These are phyloP conservation scores for Kluyveromyces wickerhamii DNA, from an alignment of 805 yeast species.

Conservation along the genomic window DNA sequence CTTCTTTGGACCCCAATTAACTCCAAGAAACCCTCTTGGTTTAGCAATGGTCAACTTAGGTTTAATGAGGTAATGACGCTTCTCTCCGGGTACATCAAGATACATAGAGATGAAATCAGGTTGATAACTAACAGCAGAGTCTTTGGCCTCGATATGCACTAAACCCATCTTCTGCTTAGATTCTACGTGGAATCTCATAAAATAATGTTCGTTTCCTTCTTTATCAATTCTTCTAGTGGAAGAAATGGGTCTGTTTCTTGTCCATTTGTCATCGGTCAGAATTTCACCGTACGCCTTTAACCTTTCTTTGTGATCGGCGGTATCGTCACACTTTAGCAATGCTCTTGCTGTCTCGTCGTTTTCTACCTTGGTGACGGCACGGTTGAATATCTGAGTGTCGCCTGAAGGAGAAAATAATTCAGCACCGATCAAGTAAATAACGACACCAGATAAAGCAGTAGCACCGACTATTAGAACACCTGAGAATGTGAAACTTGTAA, in stretches of 20 bases:
- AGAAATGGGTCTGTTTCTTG: slow-evolving; percentile 77
- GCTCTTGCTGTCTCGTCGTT: slow-evolving; percentile 52
- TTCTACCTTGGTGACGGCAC: slow-evolving; percentile 73
- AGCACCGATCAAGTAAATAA: slow-evolving; percentile 66
- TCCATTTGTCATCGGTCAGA: slow-evolving; percentile 64
- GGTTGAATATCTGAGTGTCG: slow-evolving; percentile 83
- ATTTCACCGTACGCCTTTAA: slow-evolving; percentile 79
- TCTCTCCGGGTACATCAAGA: slow-evolving; percentile 64
- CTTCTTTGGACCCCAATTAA: slow-evolving; percentile 79
- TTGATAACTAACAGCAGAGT: slow-evolving; percentile 46
- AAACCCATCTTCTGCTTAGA: slow-evolving; percentile 57
- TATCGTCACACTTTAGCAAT: slow-evolving; percentile 42
- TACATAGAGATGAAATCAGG: slow-evolving; percentile 68
- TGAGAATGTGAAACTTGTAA: slow-evolving; percentile 54
- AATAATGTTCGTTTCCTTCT: slow-evolving; percentile 71
- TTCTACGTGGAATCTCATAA: slow-evolving; percentile 83
- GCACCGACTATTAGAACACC: slow-evolving; percentile 61
- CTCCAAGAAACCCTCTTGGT: slow-evolving; percentile 63
- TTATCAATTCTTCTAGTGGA: slow-evolving; percentile 58
- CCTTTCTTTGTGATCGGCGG: slow-evolving; percentile 40
- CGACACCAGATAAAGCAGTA: slow-evolving; percentile 54
- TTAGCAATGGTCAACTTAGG: slow-evolving; percentile 45
- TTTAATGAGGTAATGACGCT: slow-evolving; percentile 59
- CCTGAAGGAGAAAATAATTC: slow-evolving; percentile 86
- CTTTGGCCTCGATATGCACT: slow-evolving; percentile 75